Percentiles rank a stretch among this genome's conserved stretches.
Conservation (phyloP, 2,329 filamentous ascomycete species). For the Sodiomyces alkalinus region DNA sequence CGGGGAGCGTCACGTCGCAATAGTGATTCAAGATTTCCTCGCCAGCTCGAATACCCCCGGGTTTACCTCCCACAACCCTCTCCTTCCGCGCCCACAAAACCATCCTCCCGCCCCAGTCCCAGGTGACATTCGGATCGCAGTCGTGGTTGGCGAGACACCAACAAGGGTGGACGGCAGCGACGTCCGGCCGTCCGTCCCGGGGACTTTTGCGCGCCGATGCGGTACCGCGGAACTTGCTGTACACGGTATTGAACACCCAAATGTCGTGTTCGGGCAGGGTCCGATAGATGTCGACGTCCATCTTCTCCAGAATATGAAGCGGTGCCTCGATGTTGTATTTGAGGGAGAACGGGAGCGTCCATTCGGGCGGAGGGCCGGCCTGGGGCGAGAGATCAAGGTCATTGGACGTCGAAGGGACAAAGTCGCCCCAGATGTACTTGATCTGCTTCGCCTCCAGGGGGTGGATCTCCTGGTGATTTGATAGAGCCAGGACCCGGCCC, state of each 20-base stretch:
- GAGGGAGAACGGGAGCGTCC: conserved; percentile 67
- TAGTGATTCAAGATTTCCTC: conserved; percentile 91
- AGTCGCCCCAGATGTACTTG: conserved; percentile 57
- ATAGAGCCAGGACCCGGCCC: conserved; percentile 47
- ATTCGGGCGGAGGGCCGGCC: conserved; percentile 40
- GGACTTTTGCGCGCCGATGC: conserved; percentile 71
- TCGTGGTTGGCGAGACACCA: conserved; percentile 97
- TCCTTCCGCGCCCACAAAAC: conserved; percentile 48
- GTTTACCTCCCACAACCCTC: conserved; percentile 32
- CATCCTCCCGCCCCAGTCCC: conserved; percentile 82
- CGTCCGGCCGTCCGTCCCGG: conserved; percentile 70
- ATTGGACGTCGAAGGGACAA: conserved; percentile 36
- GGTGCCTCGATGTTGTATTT: conserved; percentile 59
- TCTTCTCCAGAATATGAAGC: conserved; percentile 66
- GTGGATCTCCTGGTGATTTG: conserved; percentile 42
- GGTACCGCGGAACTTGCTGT: conserved; percentile 84
- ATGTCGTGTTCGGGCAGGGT: conserved; percentile 45
- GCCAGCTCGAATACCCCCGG: conserved; percentile 54
- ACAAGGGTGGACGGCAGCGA: conserved; percentile 83
- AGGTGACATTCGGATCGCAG: conserved; percentile 86
- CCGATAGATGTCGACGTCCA: conserved; percentile 65
- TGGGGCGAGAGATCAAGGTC: conserved; percentile 37
- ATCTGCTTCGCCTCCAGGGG: conserved; percentile 49
- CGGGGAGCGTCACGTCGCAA: conserved; percentile 67
- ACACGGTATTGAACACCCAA: conserved; percentile 84